Evolutionary conservation across 805 yeast species (phyloP).

Genomic region (Hanseniaspora hatyaiensis): DNA sequence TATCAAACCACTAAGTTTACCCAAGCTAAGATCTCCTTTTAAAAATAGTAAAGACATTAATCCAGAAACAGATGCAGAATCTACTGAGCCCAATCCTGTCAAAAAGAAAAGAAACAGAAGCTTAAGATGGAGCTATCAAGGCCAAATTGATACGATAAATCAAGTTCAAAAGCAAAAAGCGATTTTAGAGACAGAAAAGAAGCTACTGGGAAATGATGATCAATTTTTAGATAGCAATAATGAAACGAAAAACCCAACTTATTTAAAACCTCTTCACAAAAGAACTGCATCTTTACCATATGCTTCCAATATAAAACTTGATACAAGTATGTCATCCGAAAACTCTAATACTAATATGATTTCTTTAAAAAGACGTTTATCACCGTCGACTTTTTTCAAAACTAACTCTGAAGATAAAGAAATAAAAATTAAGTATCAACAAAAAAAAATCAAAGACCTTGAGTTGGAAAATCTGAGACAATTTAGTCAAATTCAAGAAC

Average conservation of each 20-base stretch:
- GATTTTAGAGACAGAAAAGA: neutral
- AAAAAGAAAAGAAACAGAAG: constrained; percentile 15
- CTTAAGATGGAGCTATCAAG: constrained; percentile 16
- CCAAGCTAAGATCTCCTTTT: constrained; percentile 14
- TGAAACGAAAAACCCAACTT: neutral
- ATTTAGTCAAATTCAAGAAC: constrained; percentile 13
- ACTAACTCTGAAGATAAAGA: constrained; percentile 12
- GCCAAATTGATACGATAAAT: constrained; percentile 11
- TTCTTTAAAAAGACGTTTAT: constrained; percentile 8
- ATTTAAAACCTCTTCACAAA: constrained; percentile 1
- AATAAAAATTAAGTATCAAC: constrained; percentile 8
- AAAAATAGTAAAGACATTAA: neutral
- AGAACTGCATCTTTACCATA: constrained; percentile 15
- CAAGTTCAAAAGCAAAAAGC: constrained; percentile 13
- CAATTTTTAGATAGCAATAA: no score
- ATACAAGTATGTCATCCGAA: neutral
- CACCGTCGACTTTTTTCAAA: constrained; percentile 13
- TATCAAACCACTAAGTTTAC: neutral
- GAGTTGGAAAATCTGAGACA: constrained; percentile 10
- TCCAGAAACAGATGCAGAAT: neutral
- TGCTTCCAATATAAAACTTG: neutral
- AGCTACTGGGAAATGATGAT: constrained; percentile 1
- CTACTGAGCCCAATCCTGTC: neutral
- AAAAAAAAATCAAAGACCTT: constrained; percentile 6
- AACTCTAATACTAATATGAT: neutral